Percentiles rank a stretch among this genome's conserved stretches.
These are phyloP conservation scores for Tuber umbilicatum DNA, from an alignment of 495 filamentous ascomycete genomes.

Conservation along the genomic window DNA sequence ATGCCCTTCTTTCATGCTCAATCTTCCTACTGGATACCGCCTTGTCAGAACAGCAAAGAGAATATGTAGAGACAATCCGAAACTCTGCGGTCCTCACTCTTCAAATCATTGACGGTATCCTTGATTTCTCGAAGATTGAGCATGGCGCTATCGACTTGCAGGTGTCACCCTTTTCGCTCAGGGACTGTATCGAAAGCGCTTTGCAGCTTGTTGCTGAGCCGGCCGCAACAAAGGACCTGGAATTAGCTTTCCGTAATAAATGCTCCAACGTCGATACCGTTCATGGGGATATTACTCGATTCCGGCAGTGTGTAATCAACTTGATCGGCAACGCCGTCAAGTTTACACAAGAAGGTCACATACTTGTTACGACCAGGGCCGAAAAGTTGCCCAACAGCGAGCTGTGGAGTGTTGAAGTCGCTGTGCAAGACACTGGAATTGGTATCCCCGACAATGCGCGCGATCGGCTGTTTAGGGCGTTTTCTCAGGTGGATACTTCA, in stretches of 20 bases:
- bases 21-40: conserved; percentile 50
- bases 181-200: conserved; percentile 62
- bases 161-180: conserved; percentile 60
- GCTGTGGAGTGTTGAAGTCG: conserved; percentile 35
- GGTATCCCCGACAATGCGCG: conserved; percentile 39
- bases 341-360: conserved; percentile 60
- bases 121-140: conserved; percentile 65
- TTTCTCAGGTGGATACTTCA: conserved; percentile 41
- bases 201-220: conserved; percentile 61
- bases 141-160: conserved; percentile 62
- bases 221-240: conserved; percentile 61
- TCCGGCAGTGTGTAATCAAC: conserved; percentile 63
- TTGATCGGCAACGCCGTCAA: conserved; percentile 69
- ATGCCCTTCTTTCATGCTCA: conserved; percentile 40
- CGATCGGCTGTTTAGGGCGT: conserved; percentile 37
- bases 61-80: conserved; percentile 55
- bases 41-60: conserved; percentile 55
- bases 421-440: conserved; percentile 41
- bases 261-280: conserved; percentile 57
- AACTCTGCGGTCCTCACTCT: conserved; percentile 61
- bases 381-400: conserved; percentile 22
- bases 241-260: conserved; percentile 62
- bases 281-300: conserved; percentile 60
- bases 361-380: conserved; percentile 45
- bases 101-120: conserved; percentile 63